Percentiles rank a stretch among this genome's conserved stretches.
These are phyloP conservation scores for Colletotrichum horii DNA, from an alignment of 2,329 filamentous ascomycete genomes.

Conservation along the genomic window DNA sequence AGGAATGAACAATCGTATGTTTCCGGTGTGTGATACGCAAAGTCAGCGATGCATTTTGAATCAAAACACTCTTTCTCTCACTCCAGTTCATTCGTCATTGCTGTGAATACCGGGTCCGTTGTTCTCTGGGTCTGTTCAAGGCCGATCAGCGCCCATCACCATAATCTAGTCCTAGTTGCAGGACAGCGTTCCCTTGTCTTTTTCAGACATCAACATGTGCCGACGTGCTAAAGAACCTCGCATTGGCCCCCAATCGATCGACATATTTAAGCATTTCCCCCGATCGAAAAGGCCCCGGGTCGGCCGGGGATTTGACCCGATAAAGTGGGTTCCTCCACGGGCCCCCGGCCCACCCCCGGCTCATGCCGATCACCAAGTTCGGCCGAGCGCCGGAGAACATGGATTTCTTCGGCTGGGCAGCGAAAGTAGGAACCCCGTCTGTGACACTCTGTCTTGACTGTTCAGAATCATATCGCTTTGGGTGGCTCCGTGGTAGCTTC, in stretches of 20 bases:
- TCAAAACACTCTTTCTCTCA: background rate
- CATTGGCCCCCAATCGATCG: background rate
- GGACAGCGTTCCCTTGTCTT: background rate
- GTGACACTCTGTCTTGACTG: background rate
- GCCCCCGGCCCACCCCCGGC: background rate
- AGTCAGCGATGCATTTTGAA: background rate
- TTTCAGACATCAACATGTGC: background rate
- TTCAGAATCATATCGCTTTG: background rate
- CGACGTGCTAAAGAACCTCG: background rate
- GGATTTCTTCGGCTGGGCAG: background rate
- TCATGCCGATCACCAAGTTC: background rate
- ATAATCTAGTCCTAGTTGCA: background rate
- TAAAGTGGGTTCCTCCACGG: background rate
- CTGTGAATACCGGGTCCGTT: background rate
- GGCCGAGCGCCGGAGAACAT: background rate
- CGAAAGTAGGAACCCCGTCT: background rate
- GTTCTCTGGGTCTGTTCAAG: background rate
- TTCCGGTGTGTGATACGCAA: background rate
- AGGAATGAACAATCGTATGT: background rate
- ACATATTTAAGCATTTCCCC: background rate
- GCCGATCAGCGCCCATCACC: background rate
- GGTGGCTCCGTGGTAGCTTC: background rate
- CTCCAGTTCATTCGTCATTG: background rate
- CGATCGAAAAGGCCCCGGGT: background rate
- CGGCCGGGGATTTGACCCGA: background rate